These are phyloP conservation scores for Neurospora sp. DNA, from an alignment of 495 filamentous ascomycete genomes.

Conservation along the genomic window DNA sequence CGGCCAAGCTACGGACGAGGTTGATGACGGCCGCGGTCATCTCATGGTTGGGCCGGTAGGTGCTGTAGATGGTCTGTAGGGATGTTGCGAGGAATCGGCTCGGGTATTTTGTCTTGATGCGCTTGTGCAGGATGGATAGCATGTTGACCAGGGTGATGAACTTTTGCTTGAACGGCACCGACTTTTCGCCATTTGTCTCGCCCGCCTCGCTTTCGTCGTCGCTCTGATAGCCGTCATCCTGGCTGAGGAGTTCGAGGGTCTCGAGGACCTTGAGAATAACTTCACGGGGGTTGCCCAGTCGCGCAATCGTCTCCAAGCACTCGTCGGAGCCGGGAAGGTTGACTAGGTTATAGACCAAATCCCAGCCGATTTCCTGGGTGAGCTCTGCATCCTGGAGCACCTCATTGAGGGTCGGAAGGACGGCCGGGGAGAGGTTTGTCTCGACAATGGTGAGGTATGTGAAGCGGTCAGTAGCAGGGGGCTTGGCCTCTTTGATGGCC, in stretches of 20 bases:
- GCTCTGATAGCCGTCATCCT: conserved; percentile 30
- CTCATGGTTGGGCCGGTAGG: conserved; percentile 53
- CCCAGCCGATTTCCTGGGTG: conserved; percentile 92
- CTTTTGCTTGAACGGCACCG: conserved; percentile 30
- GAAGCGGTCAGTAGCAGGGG: conserved; percentile 69
- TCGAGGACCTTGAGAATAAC: conserved; percentile 86
- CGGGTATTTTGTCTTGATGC: conserved; percentile 84
- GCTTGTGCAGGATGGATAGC: conserved; percentile 73
- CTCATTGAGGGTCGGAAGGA: conserved; percentile 65
- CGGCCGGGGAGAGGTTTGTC: conserved; percentile 67
- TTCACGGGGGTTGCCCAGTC: conserved; percentile 84
- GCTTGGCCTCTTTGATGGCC: conserved; percentile 37
- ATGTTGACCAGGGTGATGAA: conserved; percentile 73
- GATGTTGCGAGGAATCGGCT: conserved; percentile 89
- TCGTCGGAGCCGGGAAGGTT: conserved; percentile 61
- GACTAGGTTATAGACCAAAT: conserved; percentile 77
- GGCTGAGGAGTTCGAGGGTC: conserved; percentile 44
- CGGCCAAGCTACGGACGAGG: conserved; percentile 64
- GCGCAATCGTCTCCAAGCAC: conserved; percentile 67
- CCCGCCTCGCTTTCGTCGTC: conserved; percentile 16
- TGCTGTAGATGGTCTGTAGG: conserved; percentile 61
- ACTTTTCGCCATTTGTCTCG: conserved; percentile 5
- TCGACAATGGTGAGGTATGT: conserved; percentile 86
- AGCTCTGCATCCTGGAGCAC: conserved; percentile 75
- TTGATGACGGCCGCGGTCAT: conserved; percentile 66